Evolutionary conservation across 495 filamentous ascomycete genomes (phyloP), one percentile per base, ranked within the genome.

Genomic region (Podospora appendiculata): DNA sequence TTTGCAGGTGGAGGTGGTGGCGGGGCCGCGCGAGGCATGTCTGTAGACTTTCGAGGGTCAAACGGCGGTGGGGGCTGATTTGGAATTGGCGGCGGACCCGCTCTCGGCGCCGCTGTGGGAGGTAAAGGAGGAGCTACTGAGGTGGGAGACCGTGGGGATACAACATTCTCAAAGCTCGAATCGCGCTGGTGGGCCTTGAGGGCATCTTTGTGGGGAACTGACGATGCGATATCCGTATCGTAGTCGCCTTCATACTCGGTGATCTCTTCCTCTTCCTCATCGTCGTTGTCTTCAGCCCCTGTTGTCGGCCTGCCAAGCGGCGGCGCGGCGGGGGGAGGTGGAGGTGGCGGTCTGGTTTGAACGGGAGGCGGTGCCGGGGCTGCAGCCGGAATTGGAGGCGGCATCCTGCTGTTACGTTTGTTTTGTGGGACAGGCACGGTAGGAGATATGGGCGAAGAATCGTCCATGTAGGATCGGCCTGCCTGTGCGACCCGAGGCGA

Each of bases 161-260:
- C 66, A 19, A 50, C 67, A 32, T 80, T 79, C 33, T 83, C 80
- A 55, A 86, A 66, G 67, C 86, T 92, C 18, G 85, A 82, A 39
- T 90, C 89, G 42, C 84, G 79, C 33, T 80, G 83, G 68, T 95
- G 89, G 16, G 88, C 65, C 60, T 89, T 94, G 50, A 97, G 66
- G 4, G 93, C 92, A 71, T 96, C 93, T 68, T 94, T 93, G 64
- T 93, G 87, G 40, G 86, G 86, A 9, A 82, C 90, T 32, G 89
- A 85, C 42, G 94, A 87, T 1, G 87, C 91, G 58, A 98, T 96
- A 66, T 97, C 93, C 39, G 93, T 98, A 58, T 97, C 93, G 65
- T 98, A 97, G 63, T 97, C 93, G 16, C 91, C 93, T 66, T 98
- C 93, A 63, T 97, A 97, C 66, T 96, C 93, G 2, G 88, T 95